Percentiles rank a stretch among this genome's conserved stretches.
These are phyloP conservation scores for Rhodomyrtus psidioides DNA, from an alignment of 441 rosid species.

Conservation along the genomic window DNA sequence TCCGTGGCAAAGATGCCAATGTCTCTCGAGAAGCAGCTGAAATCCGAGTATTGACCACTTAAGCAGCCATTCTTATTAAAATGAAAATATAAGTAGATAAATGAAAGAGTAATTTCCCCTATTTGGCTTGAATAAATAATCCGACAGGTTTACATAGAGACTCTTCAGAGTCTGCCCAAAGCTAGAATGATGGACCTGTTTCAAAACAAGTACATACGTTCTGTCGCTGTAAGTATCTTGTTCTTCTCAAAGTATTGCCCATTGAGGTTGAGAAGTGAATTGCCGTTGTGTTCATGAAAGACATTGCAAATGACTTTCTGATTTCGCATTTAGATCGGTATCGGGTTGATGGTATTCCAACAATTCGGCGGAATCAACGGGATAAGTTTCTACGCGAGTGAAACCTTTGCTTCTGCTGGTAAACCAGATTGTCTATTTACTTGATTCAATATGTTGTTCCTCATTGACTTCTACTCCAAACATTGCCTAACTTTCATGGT, in stretches of 20 bases:
- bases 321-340: conserved; percentile 52
- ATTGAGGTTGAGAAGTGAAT: background rate
- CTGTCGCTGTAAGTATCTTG: conserved; percentile 47
- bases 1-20: conserved; percentile 62
- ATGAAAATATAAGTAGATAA: background rate
- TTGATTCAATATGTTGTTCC: background rate
- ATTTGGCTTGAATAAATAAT: background rate
- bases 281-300: background rate
- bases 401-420: conserved; percentile 83
- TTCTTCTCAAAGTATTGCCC: background rate
- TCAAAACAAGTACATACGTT: conserved; percentile 48
- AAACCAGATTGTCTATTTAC: conserved; percentile 2
- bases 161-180: conserved; percentile 56
- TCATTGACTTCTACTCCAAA: background rate
- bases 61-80: background rate
- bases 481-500: background rate
- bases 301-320: background rate
- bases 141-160: conserved; percentile 33
- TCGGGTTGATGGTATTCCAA: conserved; percentile 79
- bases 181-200: conserved; percentile 54
- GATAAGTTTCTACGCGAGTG: conserved; percentile 72
- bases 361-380: conserved; percentile 86
- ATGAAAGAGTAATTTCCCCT: background rate
- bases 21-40: conserved; percentile 62
- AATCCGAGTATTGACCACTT: conserved; percentile 37